These are phyloP conservation scores for Fusarium proliferatum DNA, from an alignment of 2,329 filamentous ascomycete genomes.

Conservation along the genomic window DNA sequence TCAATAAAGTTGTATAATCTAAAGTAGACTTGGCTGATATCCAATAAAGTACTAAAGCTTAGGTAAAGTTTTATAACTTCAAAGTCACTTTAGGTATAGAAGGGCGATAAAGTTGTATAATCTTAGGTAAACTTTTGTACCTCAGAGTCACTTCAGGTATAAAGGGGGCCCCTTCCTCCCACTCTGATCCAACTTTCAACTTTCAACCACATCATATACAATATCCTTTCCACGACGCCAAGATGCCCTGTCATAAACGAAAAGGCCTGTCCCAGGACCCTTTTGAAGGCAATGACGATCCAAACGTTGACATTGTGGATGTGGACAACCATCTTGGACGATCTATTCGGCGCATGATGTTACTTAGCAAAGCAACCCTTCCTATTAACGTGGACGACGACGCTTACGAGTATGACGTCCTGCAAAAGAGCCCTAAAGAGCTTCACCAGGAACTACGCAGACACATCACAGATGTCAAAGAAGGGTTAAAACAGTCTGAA, in stretches of 20 bases:
- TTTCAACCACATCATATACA: no score
- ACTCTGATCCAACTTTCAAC: background rate
- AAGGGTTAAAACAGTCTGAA: background rate
- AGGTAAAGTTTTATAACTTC: background rate
- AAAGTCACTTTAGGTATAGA: background rate
- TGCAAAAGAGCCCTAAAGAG: background rate
- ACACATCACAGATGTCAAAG: background rate
- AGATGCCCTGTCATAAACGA: background rate
- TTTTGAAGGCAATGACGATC: background rate
- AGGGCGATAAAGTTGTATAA: no score
- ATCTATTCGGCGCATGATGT: background rate
- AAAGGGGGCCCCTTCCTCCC: rapidly evolving
- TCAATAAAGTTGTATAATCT: background rate
- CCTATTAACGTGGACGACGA: background rate
- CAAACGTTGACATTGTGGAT: no score
- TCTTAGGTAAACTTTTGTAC: background rate
- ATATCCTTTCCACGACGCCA: background rate
- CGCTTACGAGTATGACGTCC: background rate
- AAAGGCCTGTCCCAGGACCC: rapidly evolving
- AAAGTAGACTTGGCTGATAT: rapidly evolving
- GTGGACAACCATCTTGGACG: background rate
- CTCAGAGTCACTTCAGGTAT: background rate
- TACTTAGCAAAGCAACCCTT: background rate
- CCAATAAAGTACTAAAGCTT: background rate
- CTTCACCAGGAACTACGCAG: background rate